These are phyloP conservation scores for Podila horticola DNA, from an alignment of 192 early-diverging fungal genomes.

Conservation along the genomic window DNA sequence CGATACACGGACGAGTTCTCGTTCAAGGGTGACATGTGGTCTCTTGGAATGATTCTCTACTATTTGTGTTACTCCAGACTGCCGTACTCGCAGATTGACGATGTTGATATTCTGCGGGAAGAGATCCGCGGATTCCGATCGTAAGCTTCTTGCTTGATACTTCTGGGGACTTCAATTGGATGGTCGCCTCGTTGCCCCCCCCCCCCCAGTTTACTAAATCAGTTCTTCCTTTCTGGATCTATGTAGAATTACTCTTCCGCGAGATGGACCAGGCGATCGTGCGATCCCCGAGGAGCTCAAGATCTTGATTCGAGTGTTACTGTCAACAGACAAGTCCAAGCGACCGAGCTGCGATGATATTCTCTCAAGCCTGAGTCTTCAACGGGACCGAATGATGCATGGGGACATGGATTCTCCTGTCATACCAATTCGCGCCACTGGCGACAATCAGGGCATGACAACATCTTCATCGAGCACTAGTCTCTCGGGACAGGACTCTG, in stretches of 20 bases:
- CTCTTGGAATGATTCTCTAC: constrained; percentile 92
- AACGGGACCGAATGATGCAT: constrained; percentile 51
- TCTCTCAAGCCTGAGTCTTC: constrained; percentile 40
- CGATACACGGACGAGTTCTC: constrained; percentile 82
- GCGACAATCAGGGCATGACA: background rate
- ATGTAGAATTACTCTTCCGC: constrained; percentile 25
- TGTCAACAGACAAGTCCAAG: constrained; percentile 63
- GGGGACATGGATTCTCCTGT: constrained; percentile 40
- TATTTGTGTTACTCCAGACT: constrained; percentile 89
- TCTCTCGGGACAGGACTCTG: background rate
- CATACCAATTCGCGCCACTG: background rate
- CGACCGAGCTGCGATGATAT: constrained; percentile 74
- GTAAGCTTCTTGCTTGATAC: constrained; percentile 28
- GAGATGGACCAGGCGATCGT: constrained; percentile 15
- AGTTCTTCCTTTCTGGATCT: background rate
- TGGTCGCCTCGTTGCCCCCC: too few species aligned
- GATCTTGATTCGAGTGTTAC: constrained; percentile 62
- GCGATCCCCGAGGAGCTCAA: constrained; percentile 69
- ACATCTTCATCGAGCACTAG: background rate
- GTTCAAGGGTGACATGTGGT: constrained; percentile 94
- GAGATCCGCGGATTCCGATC: constrained; percentile 81
- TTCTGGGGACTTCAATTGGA: background rate
- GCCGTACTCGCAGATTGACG: constrained; percentile 87
- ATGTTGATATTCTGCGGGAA: constrained; percentile 83
- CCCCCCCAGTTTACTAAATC: background rate